These are phyloP conservation scores for Prinsepia uniflora DNA, from an alignment of 306 rosid species.

Conservation along the genomic window DNA sequence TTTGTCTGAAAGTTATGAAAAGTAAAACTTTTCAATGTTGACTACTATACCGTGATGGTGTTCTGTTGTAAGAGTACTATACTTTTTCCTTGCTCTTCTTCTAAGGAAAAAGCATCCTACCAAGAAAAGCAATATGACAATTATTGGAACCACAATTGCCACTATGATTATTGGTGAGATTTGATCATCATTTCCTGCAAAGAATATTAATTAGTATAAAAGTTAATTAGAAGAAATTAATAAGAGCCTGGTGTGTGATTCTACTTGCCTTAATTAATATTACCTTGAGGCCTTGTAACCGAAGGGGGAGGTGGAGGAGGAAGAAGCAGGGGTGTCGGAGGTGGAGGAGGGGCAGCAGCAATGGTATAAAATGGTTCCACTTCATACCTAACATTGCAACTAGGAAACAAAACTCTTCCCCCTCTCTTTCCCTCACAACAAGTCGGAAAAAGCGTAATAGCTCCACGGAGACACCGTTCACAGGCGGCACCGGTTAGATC, in stretches of 20 bases:
- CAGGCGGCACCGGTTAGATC: slow-evolving; percentile 24
- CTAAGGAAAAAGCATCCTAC: slow-evolving; percentile 11
- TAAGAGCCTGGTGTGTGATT: slow-evolving; percentile 25
- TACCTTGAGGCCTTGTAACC: slow-evolving; percentile 28
- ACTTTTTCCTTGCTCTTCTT: slow-evolving; percentile 19
- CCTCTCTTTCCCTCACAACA: slow-evolving; percentile 23
- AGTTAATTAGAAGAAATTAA: too few species aligned
- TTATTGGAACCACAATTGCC: slow-evolving; percentile 26
- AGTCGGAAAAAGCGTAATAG: not conserved
- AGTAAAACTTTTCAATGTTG: not conserved
- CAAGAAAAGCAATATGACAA: slow-evolving; percentile 7
- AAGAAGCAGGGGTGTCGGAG: not conserved
- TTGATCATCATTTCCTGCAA: slow-evolving; percentile 6
- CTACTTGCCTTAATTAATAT: slow-evolving; percentile 38
- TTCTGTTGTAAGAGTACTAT: not conserved
- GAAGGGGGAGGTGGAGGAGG: not conserved
- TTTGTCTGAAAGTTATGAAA: too few species aligned
- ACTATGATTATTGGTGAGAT: slow-evolving; percentile 8
- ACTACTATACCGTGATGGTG: slow-evolving; percentile 1
- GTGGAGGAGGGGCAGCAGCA: not conserved
- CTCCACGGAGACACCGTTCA: not conserved
- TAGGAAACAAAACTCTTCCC: slow-evolving; percentile 24
- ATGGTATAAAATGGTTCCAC: not conserved
- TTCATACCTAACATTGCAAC: slow-evolving; percentile 34
- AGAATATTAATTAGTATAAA: not conserved